phyloP scores from a whole-genome alignment of 208 protist genomes.

The Acanthamoeba royreba region DNA sequence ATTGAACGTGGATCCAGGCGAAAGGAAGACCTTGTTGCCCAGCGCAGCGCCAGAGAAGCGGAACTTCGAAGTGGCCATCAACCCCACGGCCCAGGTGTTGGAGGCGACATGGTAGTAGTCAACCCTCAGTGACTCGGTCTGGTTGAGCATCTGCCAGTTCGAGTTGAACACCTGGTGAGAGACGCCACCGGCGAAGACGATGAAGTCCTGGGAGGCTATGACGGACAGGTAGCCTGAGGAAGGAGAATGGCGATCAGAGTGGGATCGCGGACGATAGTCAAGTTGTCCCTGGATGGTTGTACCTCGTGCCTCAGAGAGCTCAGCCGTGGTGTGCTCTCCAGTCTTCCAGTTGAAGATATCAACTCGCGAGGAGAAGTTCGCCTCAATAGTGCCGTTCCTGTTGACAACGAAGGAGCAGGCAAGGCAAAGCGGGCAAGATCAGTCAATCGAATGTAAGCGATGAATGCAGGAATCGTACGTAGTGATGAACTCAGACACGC shows the following conservation, averaged over 20 bases:
- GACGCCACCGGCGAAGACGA: not conserved
- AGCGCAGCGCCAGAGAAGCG: not conserved
- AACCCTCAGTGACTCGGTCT: not conserved
- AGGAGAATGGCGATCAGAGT: no score
- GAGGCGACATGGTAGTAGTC: not conserved
- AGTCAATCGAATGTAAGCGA: no score
- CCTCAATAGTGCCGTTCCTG: not conserved
- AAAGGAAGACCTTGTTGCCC: not conserved
- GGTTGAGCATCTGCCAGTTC: not conserved
- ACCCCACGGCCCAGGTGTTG: not conserved
- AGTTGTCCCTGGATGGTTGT: no score
- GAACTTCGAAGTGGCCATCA: not conserved
- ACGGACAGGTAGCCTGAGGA: no score
- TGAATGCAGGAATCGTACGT: no score
- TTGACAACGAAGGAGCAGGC: not conserved
- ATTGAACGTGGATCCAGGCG: not conserved
- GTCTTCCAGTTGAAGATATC: not conserved
- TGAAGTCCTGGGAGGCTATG: not conserved
- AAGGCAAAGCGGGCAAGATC: no score
- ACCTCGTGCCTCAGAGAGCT: not conserved
- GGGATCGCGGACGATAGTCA: no score
- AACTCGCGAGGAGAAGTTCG: not conserved
- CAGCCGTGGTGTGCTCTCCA: not conserved
- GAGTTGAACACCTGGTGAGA: not conserved
- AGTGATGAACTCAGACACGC: not conserved